Conservation (phyloP, 2,329 filamentous ascomycete species). For the Penicillium sumatraense region DNA sequence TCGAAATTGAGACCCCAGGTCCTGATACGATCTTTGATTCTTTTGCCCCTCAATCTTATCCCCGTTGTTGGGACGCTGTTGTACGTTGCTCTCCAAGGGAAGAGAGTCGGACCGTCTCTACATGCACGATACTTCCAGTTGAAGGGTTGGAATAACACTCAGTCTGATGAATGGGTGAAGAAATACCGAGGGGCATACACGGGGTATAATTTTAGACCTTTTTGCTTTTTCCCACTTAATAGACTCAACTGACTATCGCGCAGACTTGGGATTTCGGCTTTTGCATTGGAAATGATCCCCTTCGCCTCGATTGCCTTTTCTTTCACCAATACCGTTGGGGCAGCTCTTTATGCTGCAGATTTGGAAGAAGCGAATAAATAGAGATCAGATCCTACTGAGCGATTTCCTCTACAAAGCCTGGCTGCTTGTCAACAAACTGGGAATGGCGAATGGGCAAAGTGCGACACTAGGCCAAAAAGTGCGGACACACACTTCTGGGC, state of each 20-base stretch:
- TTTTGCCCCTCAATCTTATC: constrained; percentile 90
- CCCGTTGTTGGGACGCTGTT: constrained; percentile 82
- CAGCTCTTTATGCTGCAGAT: constrained; percentile 92
- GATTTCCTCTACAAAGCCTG: no score
- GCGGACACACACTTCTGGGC: no score
- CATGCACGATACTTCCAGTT: constrained; percentile 83
- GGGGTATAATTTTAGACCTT: constrained; percentile 68
- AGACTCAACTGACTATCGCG: constrained; percentile 25
- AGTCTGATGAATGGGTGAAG: constrained; percentile 71
- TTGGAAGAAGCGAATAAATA: constrained; percentile 62
- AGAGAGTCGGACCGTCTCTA: constrained; percentile 57
- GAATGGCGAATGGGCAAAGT: no score
- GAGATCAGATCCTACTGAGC: no score
- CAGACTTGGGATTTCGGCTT: constrained; percentile 74
- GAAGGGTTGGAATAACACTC: constrained; percentile 74
- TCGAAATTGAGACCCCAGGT: constrained; percentile 56
- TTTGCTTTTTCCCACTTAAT: background rate
- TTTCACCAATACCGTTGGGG: constrained; percentile 90
- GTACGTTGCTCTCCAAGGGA: constrained; percentile 78
- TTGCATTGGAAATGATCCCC: constrained; percentile 82
- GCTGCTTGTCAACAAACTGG: no score
- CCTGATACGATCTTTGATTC: constrained; percentile 78
- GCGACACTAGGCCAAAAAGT: no score
- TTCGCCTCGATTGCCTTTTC: constrained; percentile 81
- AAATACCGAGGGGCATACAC: constrained; percentile 77